These are phyloP conservation scores for Saccharomyces hybrid DNA, from an alignment of 1,139 yeast genomes.

Conservation along the genomic window DNA sequence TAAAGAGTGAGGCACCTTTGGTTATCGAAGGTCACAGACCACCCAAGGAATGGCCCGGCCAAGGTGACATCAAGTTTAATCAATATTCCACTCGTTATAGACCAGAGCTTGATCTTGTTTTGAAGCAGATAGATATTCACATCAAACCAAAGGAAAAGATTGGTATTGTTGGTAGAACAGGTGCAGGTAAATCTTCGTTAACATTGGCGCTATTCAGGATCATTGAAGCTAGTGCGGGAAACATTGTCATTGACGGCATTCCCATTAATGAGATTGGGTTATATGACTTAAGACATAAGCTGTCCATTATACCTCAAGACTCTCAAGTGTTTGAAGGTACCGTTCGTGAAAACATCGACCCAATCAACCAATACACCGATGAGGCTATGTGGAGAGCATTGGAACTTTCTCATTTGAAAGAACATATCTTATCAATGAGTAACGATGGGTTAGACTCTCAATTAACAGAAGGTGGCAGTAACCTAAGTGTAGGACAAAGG, in stretches of 20 bases:
- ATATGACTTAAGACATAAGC: slow-evolving; percentile 70
- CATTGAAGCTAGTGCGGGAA: slow-evolving; percentile 72
- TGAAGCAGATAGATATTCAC: slow-evolving; percentile 60
- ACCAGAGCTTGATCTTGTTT: slow-evolving; percentile 72
- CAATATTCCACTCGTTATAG: slow-evolving; percentile 81
- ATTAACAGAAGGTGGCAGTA: slow-evolving; percentile 77
- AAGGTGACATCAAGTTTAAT: slow-evolving; percentile 64
- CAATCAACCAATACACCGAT: slow-evolving; percentile 60
- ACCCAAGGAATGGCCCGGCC: slow-evolving; percentile 61
- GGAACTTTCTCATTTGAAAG: slow-evolving; percentile 76
- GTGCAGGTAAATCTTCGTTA: slow-evolving; percentile 93
- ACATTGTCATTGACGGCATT: slow-evolving; percentile 64
- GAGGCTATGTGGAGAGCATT: slow-evolving; percentile 81
- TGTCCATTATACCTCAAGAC: slow-evolving; percentile 94
- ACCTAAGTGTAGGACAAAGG: slow-evolving; percentile 84
- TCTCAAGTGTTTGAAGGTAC: slow-evolving; percentile 95
- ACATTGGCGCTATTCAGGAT: slow-evolving; percentile 85
- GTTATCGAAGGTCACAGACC: slow-evolving; percentile 68
- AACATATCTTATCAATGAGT: slow-evolving; percentile 60
- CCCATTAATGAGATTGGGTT: slow-evolving; percentile 72
- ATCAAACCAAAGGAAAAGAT: slow-evolving; percentile 76
- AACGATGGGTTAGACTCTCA: slow-evolving; percentile 51
- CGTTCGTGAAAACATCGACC: slow-evolving; percentile 82
- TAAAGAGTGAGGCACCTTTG: slow-evolving; percentile 77
- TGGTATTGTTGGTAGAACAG: slow-evolving; percentile 95